Base-by-base conservation (phyloP, 192 early-diverging fungal genomes). In the Gorgonomyces haynaldii region DNA sequence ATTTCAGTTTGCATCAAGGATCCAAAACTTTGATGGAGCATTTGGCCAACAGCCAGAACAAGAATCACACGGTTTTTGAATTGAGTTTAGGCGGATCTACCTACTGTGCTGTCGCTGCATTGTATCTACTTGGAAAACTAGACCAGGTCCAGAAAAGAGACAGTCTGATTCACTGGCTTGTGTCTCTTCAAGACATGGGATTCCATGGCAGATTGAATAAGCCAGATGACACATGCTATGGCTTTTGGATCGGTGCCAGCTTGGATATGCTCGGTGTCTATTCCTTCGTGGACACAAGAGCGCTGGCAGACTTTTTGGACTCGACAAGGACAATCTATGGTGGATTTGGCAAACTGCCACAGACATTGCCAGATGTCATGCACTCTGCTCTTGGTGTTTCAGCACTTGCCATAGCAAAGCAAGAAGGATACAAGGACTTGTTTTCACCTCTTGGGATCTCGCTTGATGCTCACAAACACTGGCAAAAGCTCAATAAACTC, bases 131-230 rank as follows among this genome's bases (percentile, higher is more conserved):
- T 67, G 77, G 69, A 15, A 45, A 40, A 15, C 42, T 69, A 25
- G 64, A 70, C 32, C 13, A 43, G 4, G 59, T 68, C n/a, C 42
- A 9, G 8, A 43, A 53, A 68, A 61, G 50, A 59, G 69, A 43
- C 55, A 66, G 23, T 61, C 69, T 25, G 60, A 81, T 70, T 24
- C 52, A 61, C 26, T 97, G 96, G 96, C 69, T 85, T 27, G 39
- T 97, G 37, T 56, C 60, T 16, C 67, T 85, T n/a, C 91, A 93
- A 54, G 52, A 56, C 28, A 66, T 58, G 20, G 96, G 96, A 3
- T 99, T 92, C 66, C 84, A 91, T 53, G 96, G 96, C 2, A 60
- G 96, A 29, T 61, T 70, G 7, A 85, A 88, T 55, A 99, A 99
- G 60, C 60, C 66, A 2, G 64, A 78, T 17, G 96, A 99, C 54